phyloP scores from a whole-genome alignment of 164 flowering plant species.

The Umbellularia californica region DNA sequence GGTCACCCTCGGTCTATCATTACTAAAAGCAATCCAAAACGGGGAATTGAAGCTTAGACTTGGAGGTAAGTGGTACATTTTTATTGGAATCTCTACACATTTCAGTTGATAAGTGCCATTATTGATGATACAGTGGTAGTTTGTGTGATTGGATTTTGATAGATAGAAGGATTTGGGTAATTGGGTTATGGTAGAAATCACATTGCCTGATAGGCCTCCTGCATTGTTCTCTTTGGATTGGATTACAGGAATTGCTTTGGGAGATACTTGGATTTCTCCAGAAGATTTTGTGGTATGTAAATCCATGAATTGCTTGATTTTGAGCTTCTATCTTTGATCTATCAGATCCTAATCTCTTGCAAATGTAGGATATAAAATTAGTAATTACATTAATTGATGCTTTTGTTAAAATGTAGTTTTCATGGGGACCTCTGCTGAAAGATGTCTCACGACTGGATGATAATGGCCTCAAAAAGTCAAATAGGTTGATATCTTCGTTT shows the following conservation, averaged over 20 bases:
- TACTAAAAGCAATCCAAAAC: constrained; percentile 53
- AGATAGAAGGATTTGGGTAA: background rate
- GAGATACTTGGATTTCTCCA: constrained; percentile 97
- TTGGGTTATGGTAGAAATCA: background rate
- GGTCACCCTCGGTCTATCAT: constrained; percentile 64
- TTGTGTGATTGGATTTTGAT: background rate
- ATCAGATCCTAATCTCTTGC: too few species aligned
- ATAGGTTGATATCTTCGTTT: constrained; percentile 40
- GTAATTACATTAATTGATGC: too few species aligned
- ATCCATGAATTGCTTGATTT: background rate
- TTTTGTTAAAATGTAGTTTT: constrained; percentile 37
- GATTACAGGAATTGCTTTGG: constrained; percentile 68
- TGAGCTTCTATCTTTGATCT: too few species aligned
- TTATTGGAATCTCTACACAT: background rate
- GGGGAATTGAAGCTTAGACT: constrained; percentile 67
- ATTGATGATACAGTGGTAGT: background rate
- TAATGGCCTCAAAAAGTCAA: constrained; percentile 45
- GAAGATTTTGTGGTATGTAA: constrained; percentile 83
- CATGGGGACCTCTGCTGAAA: constrained; percentile 92
- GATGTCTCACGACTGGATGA: constrained; percentile 74
- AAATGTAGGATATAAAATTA: constrained; percentile 26
- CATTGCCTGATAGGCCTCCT: background rate
- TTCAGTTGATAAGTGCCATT: background rate
- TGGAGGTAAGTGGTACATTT: constrained; percentile 50
- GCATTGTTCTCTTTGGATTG: background rate